A percentile compares a stretch with the other conserved stretches of the same genome.
Evolutionary conservation across 2,329 filamentous ascomycete species (phyloP).

Genomic region (Didymella segeticola): DNA sequence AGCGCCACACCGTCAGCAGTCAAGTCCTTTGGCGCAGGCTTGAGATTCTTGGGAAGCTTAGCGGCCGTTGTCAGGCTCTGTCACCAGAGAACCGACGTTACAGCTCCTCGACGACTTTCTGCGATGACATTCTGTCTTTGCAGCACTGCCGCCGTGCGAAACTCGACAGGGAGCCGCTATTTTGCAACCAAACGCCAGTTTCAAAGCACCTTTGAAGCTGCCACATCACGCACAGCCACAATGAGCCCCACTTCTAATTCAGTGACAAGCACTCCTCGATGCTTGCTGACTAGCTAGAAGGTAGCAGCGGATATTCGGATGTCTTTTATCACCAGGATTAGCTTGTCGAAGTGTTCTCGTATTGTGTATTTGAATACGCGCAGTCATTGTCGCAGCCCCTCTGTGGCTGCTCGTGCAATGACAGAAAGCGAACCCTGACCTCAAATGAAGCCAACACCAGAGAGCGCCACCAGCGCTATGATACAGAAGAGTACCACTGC

Average conservation of each 20-base stretch:
- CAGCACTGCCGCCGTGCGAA: not conserved
- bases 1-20: constrained; percentile 8
- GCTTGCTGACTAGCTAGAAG: constrained; percentile 1
- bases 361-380: not conserved
- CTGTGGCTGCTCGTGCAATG: not conserved
- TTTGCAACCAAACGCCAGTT: constrained; percentile 1
- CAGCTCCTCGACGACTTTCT: not conserved
- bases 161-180: not conserved
- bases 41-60: constrained; percentile 9
- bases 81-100: not conserved
- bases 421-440: too few relatives aligned
- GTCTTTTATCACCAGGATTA: not conserved
- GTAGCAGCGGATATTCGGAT: not conserved
- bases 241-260: constrained; percentile 2
- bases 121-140: not conserved
- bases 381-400: not conserved
- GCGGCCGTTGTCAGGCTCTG: not conserved
- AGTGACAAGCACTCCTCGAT: not conserved
- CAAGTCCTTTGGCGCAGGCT: constrained; percentile 6
- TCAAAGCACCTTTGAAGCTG: not conserved
- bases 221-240: constrained; percentile 8
- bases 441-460: too few relatives aligned
- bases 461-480: too few relatives aligned
- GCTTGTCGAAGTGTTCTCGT: not conserved
- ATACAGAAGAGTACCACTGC: too few relatives aligned